Evolutionary conservation across 495 filamentous ascomycete genomes (phyloP).

Genomic region (Daldinia caldariorum): DNA sequence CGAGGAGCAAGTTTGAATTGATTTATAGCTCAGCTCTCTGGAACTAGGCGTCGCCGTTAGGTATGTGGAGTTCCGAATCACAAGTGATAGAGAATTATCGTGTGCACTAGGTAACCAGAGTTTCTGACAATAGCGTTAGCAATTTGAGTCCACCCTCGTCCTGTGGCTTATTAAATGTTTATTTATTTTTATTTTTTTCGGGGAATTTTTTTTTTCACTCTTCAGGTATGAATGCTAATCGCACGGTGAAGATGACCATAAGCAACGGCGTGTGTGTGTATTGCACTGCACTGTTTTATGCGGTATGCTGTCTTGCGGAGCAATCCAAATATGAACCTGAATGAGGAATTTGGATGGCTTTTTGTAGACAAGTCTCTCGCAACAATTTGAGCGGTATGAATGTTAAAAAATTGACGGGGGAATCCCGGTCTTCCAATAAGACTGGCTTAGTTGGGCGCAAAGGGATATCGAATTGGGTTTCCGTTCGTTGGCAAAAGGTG

Average conservation of each 20-base stretch:
- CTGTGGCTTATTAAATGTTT: not conserved
- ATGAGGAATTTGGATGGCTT: slow-evolving; percentile 28
- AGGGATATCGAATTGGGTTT: slow-evolving; percentile 42
- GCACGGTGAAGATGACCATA: not conserved
- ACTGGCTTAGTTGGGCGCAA: slow-evolving; percentile 44
- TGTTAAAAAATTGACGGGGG: slow-evolving; percentile 19
- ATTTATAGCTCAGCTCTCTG: slow-evolving; percentile 14
- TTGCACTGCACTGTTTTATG: not conserved
- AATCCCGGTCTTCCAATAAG: slow-evolving; percentile 40
- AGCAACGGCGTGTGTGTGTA: slow-evolving; percentile 11
- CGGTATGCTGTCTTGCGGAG: slow-evolving; percentile 23
- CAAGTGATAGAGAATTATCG: slow-evolving; percentile 5
- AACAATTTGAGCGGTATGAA: slow-evolving; percentile 26
- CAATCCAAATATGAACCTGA: slow-evolving; percentile 14
- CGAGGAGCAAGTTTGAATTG: slow-evolving; percentile 20
- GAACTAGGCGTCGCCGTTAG: slow-evolving; percentile 13
- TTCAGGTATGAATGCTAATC: not conserved
- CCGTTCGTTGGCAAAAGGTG: slow-evolving; percentile 1
- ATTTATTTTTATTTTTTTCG: not conserved
- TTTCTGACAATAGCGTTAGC: slow-evolving; percentile 32
- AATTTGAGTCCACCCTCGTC: slow-evolving; percentile 6
- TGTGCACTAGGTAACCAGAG: slow-evolving; percentile 9
- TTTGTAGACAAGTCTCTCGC: slow-evolving; percentile 28
- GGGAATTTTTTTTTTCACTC: not conserved
- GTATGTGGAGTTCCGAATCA: not conserved